phyloP scores from a whole-genome alignment of 1,139 yeast genomes.

The Yamadazyma sp. region DNA sequence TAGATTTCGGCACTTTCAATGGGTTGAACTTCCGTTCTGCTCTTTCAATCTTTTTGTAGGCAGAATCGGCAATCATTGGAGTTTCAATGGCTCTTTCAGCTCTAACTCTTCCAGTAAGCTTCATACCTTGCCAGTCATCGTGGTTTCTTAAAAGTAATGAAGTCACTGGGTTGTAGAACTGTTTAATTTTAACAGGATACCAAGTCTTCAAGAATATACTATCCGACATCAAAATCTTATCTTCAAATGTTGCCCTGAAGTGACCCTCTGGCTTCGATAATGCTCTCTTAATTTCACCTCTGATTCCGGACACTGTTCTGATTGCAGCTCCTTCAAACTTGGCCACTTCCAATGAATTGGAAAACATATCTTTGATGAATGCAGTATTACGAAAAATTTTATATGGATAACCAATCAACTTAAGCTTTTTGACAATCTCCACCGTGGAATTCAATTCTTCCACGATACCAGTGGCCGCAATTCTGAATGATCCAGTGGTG shows the following conservation, averaged over 20 bases:
- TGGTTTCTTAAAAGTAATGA: constrained; percentile 76
- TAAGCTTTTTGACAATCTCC: constrained; percentile 93
- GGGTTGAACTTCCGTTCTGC: constrained; percentile 85
- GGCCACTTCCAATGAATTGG: constrained; percentile 89
- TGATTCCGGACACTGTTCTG: constrained; percentile 92
- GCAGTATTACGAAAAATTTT: constrained; percentile 96
- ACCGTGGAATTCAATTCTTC: constrained; percentile 88
- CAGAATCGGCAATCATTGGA: constrained; percentile 66
- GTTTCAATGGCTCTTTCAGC: constrained; percentile 70
- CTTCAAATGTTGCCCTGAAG: constrained; percentile 97
- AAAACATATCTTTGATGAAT: constrained; percentile 94
- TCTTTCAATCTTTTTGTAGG: constrained; percentile 80
- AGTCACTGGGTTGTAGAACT: constrained; percentile 94
- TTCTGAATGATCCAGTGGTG: constrained; percentile 88
- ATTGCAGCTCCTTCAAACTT: constrained; percentile 97
- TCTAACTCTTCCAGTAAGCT: constrained; percentile 89
- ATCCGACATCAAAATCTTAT: constrained; percentile 87
- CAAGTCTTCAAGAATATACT: constrained; percentile 89
- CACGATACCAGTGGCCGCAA: constrained; percentile 96
- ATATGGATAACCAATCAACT: constrained; percentile 91
- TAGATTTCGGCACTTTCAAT: constrained; percentile 75
- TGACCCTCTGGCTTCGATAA: constrained; percentile 94
- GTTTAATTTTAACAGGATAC: constrained; percentile 91
- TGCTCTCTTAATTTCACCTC: constrained; percentile 97
- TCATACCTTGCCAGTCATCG: constrained; percentile 93